phyloP scores from a whole-genome alignment of 2,329 filamentous ascomycete species.

The Cladosporium sp. region DNA sequence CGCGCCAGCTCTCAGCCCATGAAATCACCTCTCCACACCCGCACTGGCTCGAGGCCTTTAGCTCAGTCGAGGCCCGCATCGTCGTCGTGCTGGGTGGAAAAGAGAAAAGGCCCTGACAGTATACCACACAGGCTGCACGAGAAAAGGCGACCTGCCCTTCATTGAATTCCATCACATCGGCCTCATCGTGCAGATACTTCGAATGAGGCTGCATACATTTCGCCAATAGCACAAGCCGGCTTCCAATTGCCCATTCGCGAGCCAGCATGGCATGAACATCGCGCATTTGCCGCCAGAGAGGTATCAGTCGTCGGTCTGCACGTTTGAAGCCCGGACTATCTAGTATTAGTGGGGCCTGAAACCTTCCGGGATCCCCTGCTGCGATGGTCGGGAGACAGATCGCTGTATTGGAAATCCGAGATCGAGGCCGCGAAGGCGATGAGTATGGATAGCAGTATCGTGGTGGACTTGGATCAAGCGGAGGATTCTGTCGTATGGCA shows the following conservation, averaged over 20 bases:
- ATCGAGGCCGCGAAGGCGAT: too few relatives aligned
- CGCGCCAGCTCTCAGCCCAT: slow-evolving; percentile 15
- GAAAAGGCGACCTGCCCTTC: slow-evolving; percentile 46
- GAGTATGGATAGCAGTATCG: too few relatives aligned
- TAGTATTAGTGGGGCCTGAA: slow-evolving; percentile 41
- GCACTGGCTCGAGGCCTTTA: slow-evolving; percentile 35
- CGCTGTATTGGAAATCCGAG: slow-evolving; percentile 41
- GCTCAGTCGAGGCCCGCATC: slow-evolving; percentile 33
- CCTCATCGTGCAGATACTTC: slow-evolving; percentile 38
- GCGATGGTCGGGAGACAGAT: slow-evolving; percentile 35
- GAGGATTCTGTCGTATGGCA: too few relatives aligned
- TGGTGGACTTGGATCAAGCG: too few relatives aligned
- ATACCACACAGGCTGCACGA: slow-evolving; percentile 49
- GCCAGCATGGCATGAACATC: slow-evolving; percentile 46
- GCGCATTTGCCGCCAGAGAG: slow-evolving; percentile 41
- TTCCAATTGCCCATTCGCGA: slow-evolving; percentile 48
- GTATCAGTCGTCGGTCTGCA: slow-evolving; percentile 44
- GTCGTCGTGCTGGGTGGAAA: slow-evolving; percentile 31
- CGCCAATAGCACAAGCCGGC: slow-evolving; percentile 40
- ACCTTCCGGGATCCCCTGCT: slow-evolving; percentile 46
- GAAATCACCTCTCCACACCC: slow-evolving; percentile 37
- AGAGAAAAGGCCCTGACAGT: slow-evolving; percentile 30
- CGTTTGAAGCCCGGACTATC: slow-evolving; percentile 43
- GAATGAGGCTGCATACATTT: slow-evolving; percentile 43
- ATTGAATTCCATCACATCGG: slow-evolving; percentile 54